Evolutionary conservation across 208 protist species (phyloP).

Genomic region (Acanthamoeba culbertsoni): DNA sequence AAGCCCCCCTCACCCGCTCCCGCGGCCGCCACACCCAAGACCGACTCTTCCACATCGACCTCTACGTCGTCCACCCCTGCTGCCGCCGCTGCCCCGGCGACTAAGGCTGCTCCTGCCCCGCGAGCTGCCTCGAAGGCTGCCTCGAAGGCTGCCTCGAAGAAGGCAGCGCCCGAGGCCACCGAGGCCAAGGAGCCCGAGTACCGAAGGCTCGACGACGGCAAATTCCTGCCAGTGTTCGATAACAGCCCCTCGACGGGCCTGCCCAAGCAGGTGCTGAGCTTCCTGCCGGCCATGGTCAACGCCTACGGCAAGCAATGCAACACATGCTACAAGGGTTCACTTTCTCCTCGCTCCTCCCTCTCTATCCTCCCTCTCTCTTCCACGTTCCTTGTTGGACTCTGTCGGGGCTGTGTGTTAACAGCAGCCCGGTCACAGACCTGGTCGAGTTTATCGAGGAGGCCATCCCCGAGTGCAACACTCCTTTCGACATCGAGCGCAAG

Average conservation of each 20-base stretch:
- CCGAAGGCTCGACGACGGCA: neutral
- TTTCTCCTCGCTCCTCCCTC: neutral
- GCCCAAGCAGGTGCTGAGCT: neutral
- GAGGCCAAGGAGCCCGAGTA: neutral
- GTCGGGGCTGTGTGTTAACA: neutral
- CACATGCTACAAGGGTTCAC: neutral
- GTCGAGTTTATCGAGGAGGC: neutral
- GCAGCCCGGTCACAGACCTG: too few relatives aligned
- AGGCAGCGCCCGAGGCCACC: too few relatives aligned
- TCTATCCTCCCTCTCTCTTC: neutral
- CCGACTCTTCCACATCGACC: neutral
- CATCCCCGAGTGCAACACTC: neutral
- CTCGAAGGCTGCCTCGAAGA: too few relatives aligned
- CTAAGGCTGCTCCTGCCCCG: neutral
- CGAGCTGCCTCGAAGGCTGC: neutral
- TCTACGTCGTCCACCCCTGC: neutral
- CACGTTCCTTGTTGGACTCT: neutral
- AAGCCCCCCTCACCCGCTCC: neutral
- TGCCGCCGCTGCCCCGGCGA: neutral
- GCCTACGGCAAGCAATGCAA: slow-evolving; percentile 9
- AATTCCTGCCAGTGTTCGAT: neutral
- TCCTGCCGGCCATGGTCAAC: slow-evolving; percentile 35
- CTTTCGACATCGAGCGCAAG: slow-evolving; percentile 32
- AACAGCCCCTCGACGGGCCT: neutral
- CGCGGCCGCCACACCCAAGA: neutral